These are phyloP conservation scores for Cardiospermum halicacabum DNA, from an alignment of 345 rosid genomes.

Conservation along the genomic window DNA sequence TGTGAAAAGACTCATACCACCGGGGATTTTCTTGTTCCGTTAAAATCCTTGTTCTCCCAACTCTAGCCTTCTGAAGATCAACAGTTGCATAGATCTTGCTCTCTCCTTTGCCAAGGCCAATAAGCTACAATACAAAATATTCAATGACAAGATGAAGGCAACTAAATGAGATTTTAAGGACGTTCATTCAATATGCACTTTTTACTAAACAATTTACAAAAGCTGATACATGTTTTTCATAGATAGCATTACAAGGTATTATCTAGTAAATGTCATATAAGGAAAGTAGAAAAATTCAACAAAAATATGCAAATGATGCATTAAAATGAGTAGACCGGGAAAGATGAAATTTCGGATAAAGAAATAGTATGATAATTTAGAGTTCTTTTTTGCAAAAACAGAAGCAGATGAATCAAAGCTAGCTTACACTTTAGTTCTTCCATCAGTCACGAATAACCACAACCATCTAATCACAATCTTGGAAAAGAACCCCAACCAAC, in stretches of 20 bases:
- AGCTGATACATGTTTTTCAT: neutral
- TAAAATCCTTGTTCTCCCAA: constrained; percentile 77
- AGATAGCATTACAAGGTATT: neutral
- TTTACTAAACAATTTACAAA: neutral
- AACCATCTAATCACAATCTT: neutral
- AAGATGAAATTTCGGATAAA: neutral
- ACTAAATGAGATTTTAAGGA: neutral
- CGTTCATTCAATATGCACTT: neutral
- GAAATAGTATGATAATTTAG: neutral
- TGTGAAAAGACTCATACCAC: constrained; percentile 91
- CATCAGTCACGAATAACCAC: neutral
- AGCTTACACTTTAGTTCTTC: neutral
- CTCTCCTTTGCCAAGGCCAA: constrained; percentile 82
- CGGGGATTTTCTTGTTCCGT: constrained; percentile 57
- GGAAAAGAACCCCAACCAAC: neutral
- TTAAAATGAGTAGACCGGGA: neutral
- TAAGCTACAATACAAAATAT: constrained; percentile 40
- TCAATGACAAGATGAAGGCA: constrained; percentile 15
- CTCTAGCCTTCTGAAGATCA: constrained; percentile 89
- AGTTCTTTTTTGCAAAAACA: neutral
- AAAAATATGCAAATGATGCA: too few relatives aligned
- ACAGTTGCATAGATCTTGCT: constrained; percentile 73
- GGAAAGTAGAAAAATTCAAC: too few relatives aligned
- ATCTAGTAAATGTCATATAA: neutral
- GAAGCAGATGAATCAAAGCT: neutral